Base-by-base conservation (phyloP, 1,284 basidiomycete genomes). In the Ganoderma lingzhi region DNA sequence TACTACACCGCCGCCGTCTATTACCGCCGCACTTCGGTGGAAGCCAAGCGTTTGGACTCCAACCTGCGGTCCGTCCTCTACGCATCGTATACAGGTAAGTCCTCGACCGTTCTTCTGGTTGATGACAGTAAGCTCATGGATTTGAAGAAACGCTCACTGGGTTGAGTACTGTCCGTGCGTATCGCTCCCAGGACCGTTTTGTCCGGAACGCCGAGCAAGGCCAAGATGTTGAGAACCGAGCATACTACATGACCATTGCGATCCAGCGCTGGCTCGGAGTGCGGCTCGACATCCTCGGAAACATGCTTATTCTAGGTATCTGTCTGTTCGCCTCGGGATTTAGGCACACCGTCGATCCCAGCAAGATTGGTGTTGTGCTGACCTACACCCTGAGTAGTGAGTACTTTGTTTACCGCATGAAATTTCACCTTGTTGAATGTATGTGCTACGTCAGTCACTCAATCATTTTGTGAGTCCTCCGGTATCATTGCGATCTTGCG, bases 191-290 rank as follows among this genome's bases (percentile, higher is more conserved):
- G 78, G 67, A 71, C 23, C 81, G 85, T 12, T 89, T 91, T 80
- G 76, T 87, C 66, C 74, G 75, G 42, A 80, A 76, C 41, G 82
- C 83, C 51, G 85, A 88, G 59, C 82, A 86, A 65, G 83, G 86
- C 32, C 77, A 90, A 71, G 89, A 91, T 74, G 77, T 86, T 65
- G 88, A 92, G 78, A 90, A 91, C 77, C 83, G 92, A 56, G 94
- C 94, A 0, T 95, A 95, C 78, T 91, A 90, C 76, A 88, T 96
- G 83, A 94, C 91, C 0, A 86, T 92, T 41, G 82, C 87, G 4
- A 91, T 87, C 60, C 90, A 91, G 75, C 81, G 87, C 64, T 91
- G 88, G 88, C 79, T 90, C 2, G 82, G 83, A n/a, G 76, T 91
- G 19, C 83, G 90, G 2, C 81, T 93, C 8, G 88, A 90, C 68